phyloP scores from a whole-genome alignment of 208 protist species.

The Trichomonas vaginalis region DNA sequence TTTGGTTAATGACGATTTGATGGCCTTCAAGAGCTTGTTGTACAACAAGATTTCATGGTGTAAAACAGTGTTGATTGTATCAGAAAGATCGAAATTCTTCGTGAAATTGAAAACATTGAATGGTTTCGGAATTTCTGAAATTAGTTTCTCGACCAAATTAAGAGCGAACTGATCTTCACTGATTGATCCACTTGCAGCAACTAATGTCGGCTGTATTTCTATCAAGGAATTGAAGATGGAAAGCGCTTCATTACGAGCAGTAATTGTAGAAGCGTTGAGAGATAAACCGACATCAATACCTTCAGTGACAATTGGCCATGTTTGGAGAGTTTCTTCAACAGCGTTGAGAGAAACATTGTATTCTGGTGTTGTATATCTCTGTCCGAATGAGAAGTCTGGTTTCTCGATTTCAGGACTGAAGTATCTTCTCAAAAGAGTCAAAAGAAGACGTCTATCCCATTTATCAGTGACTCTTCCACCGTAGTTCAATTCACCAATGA shows the following conservation, averaged over 20 bases:
- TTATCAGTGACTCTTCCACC: conserved; percentile 95
- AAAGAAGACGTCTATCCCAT: conserved; percentile 83
- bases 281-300: not conserved
- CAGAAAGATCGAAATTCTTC: not conserved
- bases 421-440: conserved; percentile 62
- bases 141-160: not conserved
- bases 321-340: not conserved
- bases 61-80: conserved; percentile 67
- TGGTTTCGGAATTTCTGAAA: not conserved
- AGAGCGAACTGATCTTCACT: not conserved
- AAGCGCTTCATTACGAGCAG: not conserved
- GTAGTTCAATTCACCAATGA: conserved; percentile 98
- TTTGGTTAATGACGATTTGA: conserved; percentile 69
- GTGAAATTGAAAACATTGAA: not conserved
- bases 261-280: not conserved
- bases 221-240: not conserved
- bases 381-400: not conserved
- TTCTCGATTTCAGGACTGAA: not conserved
- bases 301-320: not conserved
- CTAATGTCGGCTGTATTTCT: not conserved
- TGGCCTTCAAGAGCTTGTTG: conserved; percentile 67
- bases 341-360: not conserved
- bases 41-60: conserved; percentile 55
- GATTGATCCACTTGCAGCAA: not conserved
- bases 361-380: not conserved